Evolutionary conservation across 305 asterid species (phyloP), one percentile per base, ranked within the genome.

Genomic region (Fraxinus sp.): DNA sequence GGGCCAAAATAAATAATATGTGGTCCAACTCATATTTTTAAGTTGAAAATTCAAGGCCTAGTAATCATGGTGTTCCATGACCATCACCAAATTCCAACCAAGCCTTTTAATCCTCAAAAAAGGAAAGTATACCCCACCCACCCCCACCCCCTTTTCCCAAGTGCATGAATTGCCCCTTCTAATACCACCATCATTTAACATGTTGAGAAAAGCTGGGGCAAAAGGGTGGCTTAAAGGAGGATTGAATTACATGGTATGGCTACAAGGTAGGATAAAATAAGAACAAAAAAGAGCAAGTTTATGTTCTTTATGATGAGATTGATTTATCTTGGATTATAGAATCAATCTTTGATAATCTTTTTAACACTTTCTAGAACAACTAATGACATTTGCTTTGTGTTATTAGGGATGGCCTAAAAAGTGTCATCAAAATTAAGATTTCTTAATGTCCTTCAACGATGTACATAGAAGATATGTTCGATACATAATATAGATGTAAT

Each of bases 191-290:
- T 86, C 88, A 90, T 77, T 70, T 70, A 77, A 83, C 78, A 88
- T 90, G 98, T 83, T 85, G 75, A 88, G 30, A 79, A 92, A 94
- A 89, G 96, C 84, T 73, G 86, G 75, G 93, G 89, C 94, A 92
- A 83, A 89, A 85, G 88, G 84, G 90, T 82, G 91, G 91, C 91
- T 80, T 68, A 83, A 86, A 88, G 88, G 71, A 80, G 36, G 76
- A 74, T 26, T 82, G 83, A 77, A 70, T 28, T 26, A 41, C 79
- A 68, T 70, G 35, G 22, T 18, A 62, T 52, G 80, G 78, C 66
- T 80, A 37, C 81, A 77, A 57, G 52, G 30, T 5, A 70, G 68
- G 68, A 72, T 64, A 71, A 84, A 79, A 9, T 79, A 9, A 7
- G 41, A 68, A 68, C 70, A 66, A 70, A 0, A 66, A 81, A 36